These are phyloP conservation scores for Tylopilus sp. DNA, from an alignment of 1,284 basidiomycete genomes.

Conservation along the genomic window DNA sequence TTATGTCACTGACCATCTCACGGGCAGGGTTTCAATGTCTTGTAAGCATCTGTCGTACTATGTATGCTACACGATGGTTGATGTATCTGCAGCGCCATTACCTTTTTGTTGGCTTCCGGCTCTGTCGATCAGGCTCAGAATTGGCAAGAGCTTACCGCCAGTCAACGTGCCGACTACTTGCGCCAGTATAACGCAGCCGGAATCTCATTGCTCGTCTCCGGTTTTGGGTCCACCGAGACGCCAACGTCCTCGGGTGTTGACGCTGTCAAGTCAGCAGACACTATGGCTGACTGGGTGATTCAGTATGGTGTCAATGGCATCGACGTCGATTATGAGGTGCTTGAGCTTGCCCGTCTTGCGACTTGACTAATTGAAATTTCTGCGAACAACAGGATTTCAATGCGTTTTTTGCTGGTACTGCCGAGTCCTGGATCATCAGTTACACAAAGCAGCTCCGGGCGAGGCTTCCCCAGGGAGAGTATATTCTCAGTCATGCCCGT, in stretches of 20 bases:
- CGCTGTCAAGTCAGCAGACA: slow-evolving; percentile 51
- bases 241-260: slow-evolving; percentile 55
- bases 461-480: slow-evolving; percentile 46
- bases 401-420: slow-evolving; percentile 52
- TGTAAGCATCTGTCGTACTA: slow-evolving; percentile 42
- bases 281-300: slow-evolving; percentile 56
- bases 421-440: slow-evolving; percentile 53
- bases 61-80: too few species aligned
- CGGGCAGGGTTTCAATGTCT: slow-evolving; percentile 60
- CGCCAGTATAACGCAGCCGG: slow-evolving; percentile 53
- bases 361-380: too few species aligned
- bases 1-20: too few species aligned
- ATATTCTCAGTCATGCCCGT: slow-evolving; percentile 50
- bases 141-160: slow-evolving; percentile 46
- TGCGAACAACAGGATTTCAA: slow-evolving; percentile 57
- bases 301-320: slow-evolving; percentile 58
- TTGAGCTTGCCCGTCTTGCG: too few species aligned
- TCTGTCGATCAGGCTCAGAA: slow-evolving; percentile 53
- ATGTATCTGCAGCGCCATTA: slow-evolving; percentile 45
- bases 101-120: slow-evolving; percentile 53
- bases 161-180: slow-evolving; percentile 48
- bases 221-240: slow-evolving; percentile 59
- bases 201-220: slow-evolving; percentile 57
- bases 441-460: slow-evolving; percentile 52
- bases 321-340: slow-evolving; percentile 63